Evolutionary conservation across 139 green algal genomes (phyloP), one percentile per base, ranked within the genome.

Genomic region (Volvox africanus): DNA sequence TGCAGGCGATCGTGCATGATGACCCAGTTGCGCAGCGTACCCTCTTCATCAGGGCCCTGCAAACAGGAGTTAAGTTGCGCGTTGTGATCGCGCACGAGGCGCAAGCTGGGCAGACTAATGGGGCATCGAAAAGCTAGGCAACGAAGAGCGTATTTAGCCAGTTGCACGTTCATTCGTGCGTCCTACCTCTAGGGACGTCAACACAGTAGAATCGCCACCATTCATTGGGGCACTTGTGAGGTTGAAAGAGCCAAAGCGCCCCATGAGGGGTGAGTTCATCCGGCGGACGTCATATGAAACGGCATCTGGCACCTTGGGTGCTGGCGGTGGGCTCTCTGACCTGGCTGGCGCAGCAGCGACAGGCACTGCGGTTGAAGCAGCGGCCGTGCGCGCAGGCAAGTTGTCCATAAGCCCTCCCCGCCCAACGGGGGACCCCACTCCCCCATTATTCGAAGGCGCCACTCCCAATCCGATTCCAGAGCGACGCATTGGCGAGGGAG

Each of bases 1-100:
- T 91, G 76, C 87, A 91, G 87, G 24, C 61, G 61, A 62, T 91
- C 76, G 32, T 80, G 75, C 76, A 91, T n/a, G 33, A 86, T 44
- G 76, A 86, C 76, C 87, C 87, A 91, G 87, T 91, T 91, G 55
- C 37, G 33, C 33, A 79, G 78, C 20, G 61, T 80, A 11, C 16
- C 87, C 17, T 91, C 76, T 35, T 91, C 87, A 65, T 77, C 73
- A 21, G 61, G 36, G n/a, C 87, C 86, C 83, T 92, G 65, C 32
- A 79, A 79, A 35, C 33, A 73, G 44, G 44, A 9, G 44, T 55
- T 55, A 55, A 55, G 44, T 55, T 55, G 9, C 44, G 44, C 44
- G 9, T 9, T 55, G 44, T 9, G 44, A n/a, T n/a, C n/a, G 44
- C 44, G 44, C 5, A 9, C 44, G 44, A 55, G 9, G 44, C 44